Conservation (phyloP, 2,329 filamentous ascomycete species). For the Colletotrichum lindemuthianum region DNA sequence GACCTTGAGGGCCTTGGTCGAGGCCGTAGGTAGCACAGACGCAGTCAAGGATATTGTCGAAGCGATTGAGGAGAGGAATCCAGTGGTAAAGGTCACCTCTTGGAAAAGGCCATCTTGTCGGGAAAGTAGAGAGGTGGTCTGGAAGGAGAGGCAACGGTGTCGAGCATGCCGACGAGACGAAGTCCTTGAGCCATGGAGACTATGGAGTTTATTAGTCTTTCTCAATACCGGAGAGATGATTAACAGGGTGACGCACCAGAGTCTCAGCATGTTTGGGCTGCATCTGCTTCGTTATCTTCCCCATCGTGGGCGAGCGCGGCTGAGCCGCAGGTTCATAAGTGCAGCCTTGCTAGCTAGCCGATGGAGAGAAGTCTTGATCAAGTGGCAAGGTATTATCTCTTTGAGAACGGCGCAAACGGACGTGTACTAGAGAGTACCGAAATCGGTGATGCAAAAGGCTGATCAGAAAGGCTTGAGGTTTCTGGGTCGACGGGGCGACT, state of each 20-base stretch:
- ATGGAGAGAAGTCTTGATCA: conserved; percentile 22
- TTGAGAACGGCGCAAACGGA: conserved; percentile 26
- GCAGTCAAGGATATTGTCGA: conserved; percentile 86
- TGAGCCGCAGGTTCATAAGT: conserved; percentile 60
- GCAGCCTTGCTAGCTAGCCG: conserved; percentile 36
- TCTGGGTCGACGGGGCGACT: neutral
- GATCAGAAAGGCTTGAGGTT: neutral
- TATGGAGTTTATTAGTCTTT: conserved; percentile 50
- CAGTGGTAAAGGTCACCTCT: conserved; percentile 97
- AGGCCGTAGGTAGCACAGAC: conserved; percentile 86
- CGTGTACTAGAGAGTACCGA: conserved; percentile 6
- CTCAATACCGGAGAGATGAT: conserved; percentile 6
- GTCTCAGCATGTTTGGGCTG: conserved; percentile 75
- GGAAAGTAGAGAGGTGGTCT: conserved; percentile 80
- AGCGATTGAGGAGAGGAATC: conserved; percentile 93
- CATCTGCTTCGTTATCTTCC: conserved; percentile 74
- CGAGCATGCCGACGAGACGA: conserved; percentile 76
- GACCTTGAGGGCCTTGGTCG: conserved; percentile 80
- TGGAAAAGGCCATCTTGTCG: conserved; percentile 92
- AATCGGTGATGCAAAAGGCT: conserved; percentile 8
- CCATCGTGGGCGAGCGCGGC: conserved; percentile 71
- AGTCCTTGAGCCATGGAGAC: conserved; percentile 89
- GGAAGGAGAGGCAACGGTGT: conserved; percentile 81
- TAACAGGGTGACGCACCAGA: conserved; percentile 59
- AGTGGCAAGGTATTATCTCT: conserved; percentile 18